Conservation (phyloP, 179 eudicot species). For the Actinidia chinensis region DNA sequence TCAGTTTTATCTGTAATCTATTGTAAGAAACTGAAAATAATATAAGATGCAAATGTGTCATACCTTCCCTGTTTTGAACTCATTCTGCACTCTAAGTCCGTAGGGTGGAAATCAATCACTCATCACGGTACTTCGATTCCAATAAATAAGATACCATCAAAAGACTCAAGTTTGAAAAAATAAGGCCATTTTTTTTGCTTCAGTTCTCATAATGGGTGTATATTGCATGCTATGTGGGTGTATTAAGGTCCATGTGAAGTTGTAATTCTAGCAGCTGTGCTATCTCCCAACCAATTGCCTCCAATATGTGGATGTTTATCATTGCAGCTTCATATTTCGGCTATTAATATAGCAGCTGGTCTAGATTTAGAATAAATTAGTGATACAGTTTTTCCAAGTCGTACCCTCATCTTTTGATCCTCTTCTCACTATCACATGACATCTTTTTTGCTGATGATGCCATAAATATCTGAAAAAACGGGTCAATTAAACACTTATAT, state of each 20-base stretch:
- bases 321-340: not conserved
- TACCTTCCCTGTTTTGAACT: not conserved
- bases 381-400: not conserved
- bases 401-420: conserved; percentile 57
- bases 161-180: too few species aligned
- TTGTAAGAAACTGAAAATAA: too few species aligned
- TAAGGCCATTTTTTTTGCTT: not conserved
- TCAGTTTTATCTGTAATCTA: too few species aligned
- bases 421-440: conserved; percentile 39
- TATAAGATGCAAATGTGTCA: not conserved
- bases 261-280: too few species aligned
- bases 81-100: not conserved
- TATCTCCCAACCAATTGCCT: conserved; percentile 3
- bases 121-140: not conserved
- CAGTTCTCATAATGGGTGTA: not conserved
- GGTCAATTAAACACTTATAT: not conserved
- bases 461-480: conserved; percentile 15
- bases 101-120: not conserved
- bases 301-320: not conserved
- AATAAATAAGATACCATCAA: not conserved
- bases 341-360: not conserved
- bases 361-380: not conserved
- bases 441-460: conserved; percentile 29
- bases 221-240: not conserved
- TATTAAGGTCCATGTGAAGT: not conserved